These are phyloP conservation scores for Urochloa ruziziensis DNA, from an alignment of 176 grass and related monocot species.

Conservation along the genomic window DNA sequence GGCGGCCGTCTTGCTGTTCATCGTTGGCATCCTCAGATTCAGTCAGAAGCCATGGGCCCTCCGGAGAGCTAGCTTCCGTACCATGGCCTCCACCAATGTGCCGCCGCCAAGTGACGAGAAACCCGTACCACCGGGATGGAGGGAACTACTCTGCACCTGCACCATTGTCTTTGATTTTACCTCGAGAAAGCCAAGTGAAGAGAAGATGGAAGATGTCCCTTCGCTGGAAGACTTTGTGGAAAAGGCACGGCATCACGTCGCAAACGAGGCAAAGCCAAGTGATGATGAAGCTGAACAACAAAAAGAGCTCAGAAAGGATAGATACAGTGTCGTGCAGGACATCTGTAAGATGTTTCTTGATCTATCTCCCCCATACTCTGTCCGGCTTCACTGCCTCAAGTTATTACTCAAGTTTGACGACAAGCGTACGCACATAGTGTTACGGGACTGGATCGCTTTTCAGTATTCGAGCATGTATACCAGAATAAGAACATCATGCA, in stretches of 20 bases:
- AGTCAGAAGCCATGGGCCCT: background rate
- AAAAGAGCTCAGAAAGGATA: no score
- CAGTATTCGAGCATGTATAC: background rate
- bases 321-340: accelerated
- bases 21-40: background rate
- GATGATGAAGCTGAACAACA: background rate
- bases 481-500: accelerated
- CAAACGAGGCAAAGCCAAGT: no score
- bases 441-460: background rate
- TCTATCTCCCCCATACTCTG: background rate
- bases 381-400: background rate
- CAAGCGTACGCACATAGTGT: background rate
- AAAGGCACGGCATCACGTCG: background rate
- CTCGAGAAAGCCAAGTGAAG: no score
- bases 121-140: no score
- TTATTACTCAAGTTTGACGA: background rate
- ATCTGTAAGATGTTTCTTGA: background rate
- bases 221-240: background rate
- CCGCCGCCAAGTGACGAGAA: no score
- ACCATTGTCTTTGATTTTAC: background rate
- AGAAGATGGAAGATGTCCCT: no score
- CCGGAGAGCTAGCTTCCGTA: background rate
- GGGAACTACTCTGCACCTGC: no score
- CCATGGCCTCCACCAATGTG: background rate
- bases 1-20: background rate